These are phyloP conservation scores for Alternaria sp. DNA, from an alignment of 2,329 filamentous ascomycete genomes.

Conservation along the genomic window DNA sequence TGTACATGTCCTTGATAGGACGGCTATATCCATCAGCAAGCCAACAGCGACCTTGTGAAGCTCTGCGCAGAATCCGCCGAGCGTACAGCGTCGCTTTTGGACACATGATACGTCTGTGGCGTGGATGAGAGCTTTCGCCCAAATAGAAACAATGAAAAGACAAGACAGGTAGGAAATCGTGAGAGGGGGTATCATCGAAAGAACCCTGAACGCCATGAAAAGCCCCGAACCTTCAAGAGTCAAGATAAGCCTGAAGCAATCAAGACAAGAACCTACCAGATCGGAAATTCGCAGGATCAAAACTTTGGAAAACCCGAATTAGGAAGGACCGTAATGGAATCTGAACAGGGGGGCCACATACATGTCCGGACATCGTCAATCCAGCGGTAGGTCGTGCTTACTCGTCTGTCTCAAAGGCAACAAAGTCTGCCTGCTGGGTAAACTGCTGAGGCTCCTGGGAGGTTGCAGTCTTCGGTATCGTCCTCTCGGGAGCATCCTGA, in stretches of 20 bases:
- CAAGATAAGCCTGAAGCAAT: constrained; percentile 18
- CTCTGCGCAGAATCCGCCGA: constrained; percentile 2
- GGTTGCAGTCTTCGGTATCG: constrained; percentile 1
- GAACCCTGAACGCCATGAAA: constrained; percentile 30
- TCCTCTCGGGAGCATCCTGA: constrained; percentile 9
- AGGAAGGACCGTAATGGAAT: constrained; percentile 18
- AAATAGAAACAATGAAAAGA: constrained; percentile 14
- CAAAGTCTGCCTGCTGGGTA: constrained; percentile 44
- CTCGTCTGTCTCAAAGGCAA: constrained; percentile 36
- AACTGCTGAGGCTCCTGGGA: constrained; percentile 31
- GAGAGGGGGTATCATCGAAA: constrained; percentile 39
- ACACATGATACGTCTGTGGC: not conserved
- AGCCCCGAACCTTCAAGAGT: constrained; percentile 20
- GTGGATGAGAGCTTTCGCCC: constrained; percentile 1
- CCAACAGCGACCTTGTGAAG: constrained; percentile 8
- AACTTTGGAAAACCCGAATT: constrained; percentile 27
- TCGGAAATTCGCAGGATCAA: constrained; percentile 13
- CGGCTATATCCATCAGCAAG: constrained; percentile 18
- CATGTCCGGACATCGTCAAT: constrained; percentile 16
- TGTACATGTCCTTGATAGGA: constrained; percentile 9
- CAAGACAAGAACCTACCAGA: constrained; percentile 32
- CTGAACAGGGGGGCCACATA: constrained; percentile 26
- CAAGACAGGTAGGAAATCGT: constrained; percentile 22
- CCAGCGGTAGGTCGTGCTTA: constrained; percentile 14
- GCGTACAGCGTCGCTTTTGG: not conserved